Conservation (phyloP, 345 rosid genomes). For the Salix brachista region DNA sequence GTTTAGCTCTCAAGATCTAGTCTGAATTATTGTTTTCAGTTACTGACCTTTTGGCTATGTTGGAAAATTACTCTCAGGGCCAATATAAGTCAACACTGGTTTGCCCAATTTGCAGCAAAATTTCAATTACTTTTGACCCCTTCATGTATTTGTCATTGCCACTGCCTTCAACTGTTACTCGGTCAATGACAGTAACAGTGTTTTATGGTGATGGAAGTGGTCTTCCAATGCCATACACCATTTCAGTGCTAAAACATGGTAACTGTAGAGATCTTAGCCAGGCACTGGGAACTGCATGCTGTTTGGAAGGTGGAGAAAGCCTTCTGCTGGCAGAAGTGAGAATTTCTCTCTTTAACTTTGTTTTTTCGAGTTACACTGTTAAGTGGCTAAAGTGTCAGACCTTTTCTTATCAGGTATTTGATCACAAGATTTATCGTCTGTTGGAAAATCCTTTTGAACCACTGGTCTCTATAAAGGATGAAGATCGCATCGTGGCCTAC, state of each 20-base stretch:
- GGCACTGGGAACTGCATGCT: slow-evolving; percentile 67
- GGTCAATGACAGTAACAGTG: slow-evolving; percentile 80
- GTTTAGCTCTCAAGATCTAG: background rate
- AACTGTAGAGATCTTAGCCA: slow-evolving; percentile 62
- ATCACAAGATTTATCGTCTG: slow-evolving; percentile 51
- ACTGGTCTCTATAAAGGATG: slow-evolving; percentile 59
- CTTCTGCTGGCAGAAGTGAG: slow-evolving; percentile 82
- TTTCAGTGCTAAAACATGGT: slow-evolving; percentile 69
- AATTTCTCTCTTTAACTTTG: background rate
- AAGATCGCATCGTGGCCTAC: slow-evolving; percentile 79
- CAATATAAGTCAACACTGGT: slow-evolving; percentile 94
- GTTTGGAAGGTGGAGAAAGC: slow-evolving; percentile 71
- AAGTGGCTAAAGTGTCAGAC: slow-evolving; percentile 19
- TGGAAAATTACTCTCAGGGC: slow-evolving; percentile 53
- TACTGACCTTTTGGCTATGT: slow-evolving; percentile 13
- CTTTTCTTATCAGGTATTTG: slow-evolving; percentile 50
- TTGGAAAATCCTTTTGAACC: slow-evolving; percentile 50
- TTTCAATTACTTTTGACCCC: slow-evolving; percentile 91
- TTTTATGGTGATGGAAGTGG: slow-evolving; percentile 68
- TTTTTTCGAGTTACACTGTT: background rate
- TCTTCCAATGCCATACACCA: slow-evolving; percentile 75
- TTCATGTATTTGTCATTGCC: slow-evolving; percentile 93
- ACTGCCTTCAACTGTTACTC: slow-evolving; percentile 72
- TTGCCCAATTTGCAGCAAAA: slow-evolving; percentile 79
- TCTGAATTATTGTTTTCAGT: background rate